Percentiles rank a stretch among this genome's conserved stretches.
Evolutionary conservation across 1,284 basidiomycete species (phyloP).

Genomic region (Schizophyllum amplum): DNA sequence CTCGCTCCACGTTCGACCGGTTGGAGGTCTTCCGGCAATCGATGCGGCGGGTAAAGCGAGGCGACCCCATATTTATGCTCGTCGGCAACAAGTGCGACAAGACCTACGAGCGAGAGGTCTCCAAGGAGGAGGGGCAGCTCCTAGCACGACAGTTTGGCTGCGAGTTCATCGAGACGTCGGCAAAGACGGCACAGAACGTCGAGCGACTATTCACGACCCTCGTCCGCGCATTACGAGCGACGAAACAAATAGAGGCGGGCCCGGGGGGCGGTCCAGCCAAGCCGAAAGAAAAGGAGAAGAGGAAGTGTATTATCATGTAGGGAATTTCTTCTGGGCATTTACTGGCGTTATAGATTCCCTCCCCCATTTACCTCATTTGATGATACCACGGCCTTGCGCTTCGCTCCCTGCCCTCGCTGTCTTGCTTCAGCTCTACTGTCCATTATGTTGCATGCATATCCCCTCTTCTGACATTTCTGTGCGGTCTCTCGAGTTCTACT

Average conservation of each 20-base stretch:
- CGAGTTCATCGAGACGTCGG: conserved; percentile 94
- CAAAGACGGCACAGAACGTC: conserved; percentile 93
- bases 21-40: conserved; percentile 93
- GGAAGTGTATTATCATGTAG: conserved; percentile 75
- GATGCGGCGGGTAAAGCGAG: conserved; percentile 89
- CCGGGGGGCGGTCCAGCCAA: conserved; percentile 23
- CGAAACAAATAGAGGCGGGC: conserved; percentile 39
- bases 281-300: conserved; percentile 36
- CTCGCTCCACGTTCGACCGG: conserved; percentile 89
- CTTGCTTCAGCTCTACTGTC: conserved; percentile 22
- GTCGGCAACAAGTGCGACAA: conserved; percentile 93
- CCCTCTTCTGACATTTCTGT: conserved; percentile 13
- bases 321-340: conserved; percentile 48
- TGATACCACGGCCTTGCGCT: conserved; percentile 63
- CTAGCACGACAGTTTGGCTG: conserved; percentile 87
- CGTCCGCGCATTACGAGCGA: conserved; percentile 81
- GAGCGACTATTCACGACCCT: conserved; percentile 89
- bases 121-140: conserved; percentile 79
- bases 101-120: conserved; percentile 79
- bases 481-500: conserved; percentile 8
- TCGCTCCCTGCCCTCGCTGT: conserved; percentile 24
- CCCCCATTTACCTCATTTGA: conserved; percentile 50
- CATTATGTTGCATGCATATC: conserved; percentile 12
- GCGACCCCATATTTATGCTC: conserved; percentile 78
- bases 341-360: conserved; percentile 56